Conservation (phyloP, 1,284 basidiomycete species). For the Thelephora terrestris region DNA sequence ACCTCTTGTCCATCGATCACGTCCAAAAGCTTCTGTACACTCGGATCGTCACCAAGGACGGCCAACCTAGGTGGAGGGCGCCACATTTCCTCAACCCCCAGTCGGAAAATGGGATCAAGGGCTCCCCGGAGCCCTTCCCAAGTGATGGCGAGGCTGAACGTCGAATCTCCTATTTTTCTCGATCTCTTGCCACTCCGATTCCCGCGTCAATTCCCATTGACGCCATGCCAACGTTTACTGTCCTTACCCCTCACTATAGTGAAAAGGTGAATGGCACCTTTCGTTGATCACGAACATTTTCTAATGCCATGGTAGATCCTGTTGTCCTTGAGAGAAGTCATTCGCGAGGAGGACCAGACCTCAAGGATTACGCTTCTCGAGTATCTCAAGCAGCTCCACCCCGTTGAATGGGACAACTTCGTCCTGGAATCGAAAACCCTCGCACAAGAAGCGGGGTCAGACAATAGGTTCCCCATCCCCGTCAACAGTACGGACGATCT, state of each 20-base stretch:
- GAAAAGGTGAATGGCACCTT: conserved; percentile 63
- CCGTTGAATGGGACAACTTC: conserved; percentile 99
- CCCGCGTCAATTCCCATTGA: conserved; percentile 88
- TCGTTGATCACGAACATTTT: conserved; percentile 4
- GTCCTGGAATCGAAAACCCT: conserved; percentile 99
- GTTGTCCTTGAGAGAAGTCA: conserved; percentile 89
- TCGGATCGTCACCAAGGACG: conserved; percentile 80
- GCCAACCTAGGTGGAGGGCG: conserved; percentile 80
- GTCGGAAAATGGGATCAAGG: conserved; percentile 72
- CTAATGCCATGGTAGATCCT: conserved; percentile 48
- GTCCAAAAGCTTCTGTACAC: conserved; percentile 93
- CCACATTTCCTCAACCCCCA: conserved; percentile 95
- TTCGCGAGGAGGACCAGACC: conserved; percentile 92
- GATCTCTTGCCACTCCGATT: conserved; percentile 83
- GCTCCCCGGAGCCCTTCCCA: conserved; percentile 95
- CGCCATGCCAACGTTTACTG: conserved; percentile 96
- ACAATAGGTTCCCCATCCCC: conserved; percentile 73
- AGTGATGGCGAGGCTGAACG: conserved; percentile 87
- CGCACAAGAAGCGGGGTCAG: conserved; percentile 89
- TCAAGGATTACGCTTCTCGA: conserved; percentile 91
- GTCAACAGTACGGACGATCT: conserved; percentile 90
- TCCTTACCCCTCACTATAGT: conserved; percentile 91
- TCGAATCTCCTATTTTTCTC: conserved; percentile 93
- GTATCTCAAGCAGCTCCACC: conserved; percentile 97
- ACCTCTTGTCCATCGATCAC: conserved; percentile 91